A percentile compares a stretch with the other conserved stretches of the same genome.
These are phyloP conservation scores for Heliamphora exappendiculata DNA, from an alignment of 148 eudicot genomes.

Conservation along the genomic window DNA sequence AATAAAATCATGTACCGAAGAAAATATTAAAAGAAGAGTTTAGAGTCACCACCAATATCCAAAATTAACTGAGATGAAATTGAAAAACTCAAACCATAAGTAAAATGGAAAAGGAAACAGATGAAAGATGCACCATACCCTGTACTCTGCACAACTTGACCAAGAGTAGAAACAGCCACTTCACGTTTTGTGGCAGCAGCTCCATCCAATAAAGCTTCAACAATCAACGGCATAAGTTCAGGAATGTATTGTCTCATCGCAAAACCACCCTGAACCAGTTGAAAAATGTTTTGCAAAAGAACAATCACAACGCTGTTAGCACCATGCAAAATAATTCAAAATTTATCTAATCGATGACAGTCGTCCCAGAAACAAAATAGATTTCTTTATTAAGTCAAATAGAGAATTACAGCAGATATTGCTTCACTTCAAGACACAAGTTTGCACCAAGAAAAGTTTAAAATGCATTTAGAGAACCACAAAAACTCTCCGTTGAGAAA, in stretches of 20 bases:
- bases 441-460: neutral
- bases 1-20: neutral
- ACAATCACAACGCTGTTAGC: neutral
- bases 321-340: neutral
- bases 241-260: slow-evolving; percentile 86
- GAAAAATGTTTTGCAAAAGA: neutral
- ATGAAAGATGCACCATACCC: slow-evolving; percentile 46
- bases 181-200: slow-evolving; percentile 94
- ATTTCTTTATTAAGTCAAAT: neutral
- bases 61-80: neutral
- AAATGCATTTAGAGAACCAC: neutral
- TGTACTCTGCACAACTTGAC: slow-evolving; percentile 99
- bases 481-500: neutral
- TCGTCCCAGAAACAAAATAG: neutral
- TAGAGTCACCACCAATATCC: neutral
- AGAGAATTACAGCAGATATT: neutral
- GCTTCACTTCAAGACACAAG: neutral
- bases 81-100: neutral
- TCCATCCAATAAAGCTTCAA: slow-evolving; percentile 92
- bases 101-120: neutral
- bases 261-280: slow-evolving; percentile 73
- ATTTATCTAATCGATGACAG: neutral
- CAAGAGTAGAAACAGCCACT: slow-evolving; percentile 95
- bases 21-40: neutral
- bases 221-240: slow-evolving; percentile 88